phyloP scores from a whole-genome alignment of 2,329 filamentous ascomycete species.

The Talaromyces sp. region DNA sequence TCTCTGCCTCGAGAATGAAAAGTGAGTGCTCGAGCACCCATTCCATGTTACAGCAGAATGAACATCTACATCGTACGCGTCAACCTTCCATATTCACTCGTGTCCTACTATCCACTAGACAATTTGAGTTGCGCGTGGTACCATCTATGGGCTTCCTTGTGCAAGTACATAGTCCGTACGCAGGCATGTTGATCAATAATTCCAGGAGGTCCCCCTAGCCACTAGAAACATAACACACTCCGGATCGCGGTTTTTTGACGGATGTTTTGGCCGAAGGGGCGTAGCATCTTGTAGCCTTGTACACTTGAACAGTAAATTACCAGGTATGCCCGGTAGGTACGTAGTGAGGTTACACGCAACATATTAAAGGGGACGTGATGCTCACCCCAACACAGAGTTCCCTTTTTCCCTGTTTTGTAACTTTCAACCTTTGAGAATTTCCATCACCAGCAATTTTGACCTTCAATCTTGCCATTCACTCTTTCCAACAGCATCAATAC shows the following conservation, averaged over 20 bases:
- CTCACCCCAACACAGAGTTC: neutral
- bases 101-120: neutral
- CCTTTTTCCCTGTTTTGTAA: neutral
- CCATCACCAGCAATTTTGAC: neutral
- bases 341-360: neutral
- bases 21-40: neutral
- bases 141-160: neutral
- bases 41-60: neutral
- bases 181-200: slow-evolving; percentile 14
- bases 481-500: slow-evolving; percentile 6
- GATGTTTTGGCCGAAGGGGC: neutral
- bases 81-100: neutral
- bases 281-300: neutral
- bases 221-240: neutral
- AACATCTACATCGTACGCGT: neutral
- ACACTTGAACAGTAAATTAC: neutral
- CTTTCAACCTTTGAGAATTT: neutral
- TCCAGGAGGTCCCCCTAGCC: neutral
- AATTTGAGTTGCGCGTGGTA: neutral
- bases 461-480: slow-evolving; percentile 4
- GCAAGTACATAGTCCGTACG: neutral
- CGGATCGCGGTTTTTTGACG: neutral
- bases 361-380: slow-evolving; percentile 1
- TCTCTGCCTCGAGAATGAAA: neutral
- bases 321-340: neutral